Evolutionary conservation across 2,329 filamentous ascomycete genomes (phyloP).

Genomic region (Colletotrichum magnum): DNA sequence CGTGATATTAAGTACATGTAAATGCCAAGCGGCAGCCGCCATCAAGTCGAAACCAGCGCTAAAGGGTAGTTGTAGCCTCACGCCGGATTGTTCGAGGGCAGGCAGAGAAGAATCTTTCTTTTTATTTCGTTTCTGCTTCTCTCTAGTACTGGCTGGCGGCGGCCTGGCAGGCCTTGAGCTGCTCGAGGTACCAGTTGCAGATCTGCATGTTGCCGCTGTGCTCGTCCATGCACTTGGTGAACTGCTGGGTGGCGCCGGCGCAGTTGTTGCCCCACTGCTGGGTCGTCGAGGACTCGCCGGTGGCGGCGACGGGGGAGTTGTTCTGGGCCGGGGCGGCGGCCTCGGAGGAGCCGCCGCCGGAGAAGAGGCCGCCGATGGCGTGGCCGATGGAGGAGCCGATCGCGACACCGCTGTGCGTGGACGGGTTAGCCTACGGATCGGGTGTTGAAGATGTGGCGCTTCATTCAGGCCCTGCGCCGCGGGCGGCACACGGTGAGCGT

Average conservation of each 20-base stretch:
- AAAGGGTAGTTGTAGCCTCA: too few relatives aligned
- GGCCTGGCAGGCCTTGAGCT: conserved; percentile 91
- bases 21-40: background rate
- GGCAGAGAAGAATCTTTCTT: too few relatives aligned
- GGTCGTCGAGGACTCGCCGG: conserved; percentile 66
- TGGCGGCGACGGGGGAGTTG: conserved; percentile 56
- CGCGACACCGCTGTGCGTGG: conserved; percentile 83
- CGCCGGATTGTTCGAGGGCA: too few relatives aligned
- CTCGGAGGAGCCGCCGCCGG: conserved; percentile 76
- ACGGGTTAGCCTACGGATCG: conserved; percentile 2
- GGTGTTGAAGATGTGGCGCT: too few relatives aligned
- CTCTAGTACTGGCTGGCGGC: conserved; percentile 79
- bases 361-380: conserved; percentile 91
- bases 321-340: conserved; percentile 56
- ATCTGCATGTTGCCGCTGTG: conserved; percentile 94
- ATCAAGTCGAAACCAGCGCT: too few relatives aligned
- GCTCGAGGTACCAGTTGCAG: conserved; percentile 98
- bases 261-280: conserved; percentile 73
- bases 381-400: conserved; percentile 96
- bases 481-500: background rate
- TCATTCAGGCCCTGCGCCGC: too few relatives aligned
- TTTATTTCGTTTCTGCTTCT: too few relatives aligned
- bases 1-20: conserved; percentile 35
- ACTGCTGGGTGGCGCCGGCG: conserved; percentile 83
- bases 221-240: conserved; percentile 97